A percentile compares a stretch with the other conserved stretches of the same genome.
These are phyloP conservation scores for Trichoderma sp. DNA, from an alignment of 2,329 filamentous ascomycete species.

Conservation along the genomic window DNA sequence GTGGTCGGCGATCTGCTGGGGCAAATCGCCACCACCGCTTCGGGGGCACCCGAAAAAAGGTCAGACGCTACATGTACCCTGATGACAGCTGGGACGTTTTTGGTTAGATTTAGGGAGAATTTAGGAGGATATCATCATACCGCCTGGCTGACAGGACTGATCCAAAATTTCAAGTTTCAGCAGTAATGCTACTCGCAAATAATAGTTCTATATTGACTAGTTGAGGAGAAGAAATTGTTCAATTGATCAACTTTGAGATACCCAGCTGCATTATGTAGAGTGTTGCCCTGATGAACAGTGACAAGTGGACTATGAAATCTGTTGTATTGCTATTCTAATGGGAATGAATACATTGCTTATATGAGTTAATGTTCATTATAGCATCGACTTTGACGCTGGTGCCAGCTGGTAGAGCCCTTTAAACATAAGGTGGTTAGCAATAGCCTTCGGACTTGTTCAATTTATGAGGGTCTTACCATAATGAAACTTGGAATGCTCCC, in stretches of 20 bases:
- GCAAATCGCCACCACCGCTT: background rate
- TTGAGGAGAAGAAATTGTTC: background rate
- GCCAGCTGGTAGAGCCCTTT: background rate
- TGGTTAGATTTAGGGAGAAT: background rate
- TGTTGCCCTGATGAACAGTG: background rate
- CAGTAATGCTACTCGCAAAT: background rate
- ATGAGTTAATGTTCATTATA: background rate
- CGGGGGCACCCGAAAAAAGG: background rate
- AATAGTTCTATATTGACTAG: background rate
- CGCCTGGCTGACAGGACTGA: background rate
- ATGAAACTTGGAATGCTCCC: background rate
- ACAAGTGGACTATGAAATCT: background rate
- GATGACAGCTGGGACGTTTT: background rate
- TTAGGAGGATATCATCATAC: background rate
- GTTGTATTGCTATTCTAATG: background rate
- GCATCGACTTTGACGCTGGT: background rate
- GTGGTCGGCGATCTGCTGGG: background rate
- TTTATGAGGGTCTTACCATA: background rate
- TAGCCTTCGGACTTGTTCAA: background rate
- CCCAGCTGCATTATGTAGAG: background rate
- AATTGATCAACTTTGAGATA: background rate
- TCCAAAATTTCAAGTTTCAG: background rate
- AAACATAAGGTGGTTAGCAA: background rate
- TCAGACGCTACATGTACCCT: background rate
- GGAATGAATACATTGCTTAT: background rate